Percentiles rank a stretch among this genome's conserved stretches.
Evolutionary conservation across 169 alveolate species (phyloP).

Genomic region (Neospora caninum): DNA sequence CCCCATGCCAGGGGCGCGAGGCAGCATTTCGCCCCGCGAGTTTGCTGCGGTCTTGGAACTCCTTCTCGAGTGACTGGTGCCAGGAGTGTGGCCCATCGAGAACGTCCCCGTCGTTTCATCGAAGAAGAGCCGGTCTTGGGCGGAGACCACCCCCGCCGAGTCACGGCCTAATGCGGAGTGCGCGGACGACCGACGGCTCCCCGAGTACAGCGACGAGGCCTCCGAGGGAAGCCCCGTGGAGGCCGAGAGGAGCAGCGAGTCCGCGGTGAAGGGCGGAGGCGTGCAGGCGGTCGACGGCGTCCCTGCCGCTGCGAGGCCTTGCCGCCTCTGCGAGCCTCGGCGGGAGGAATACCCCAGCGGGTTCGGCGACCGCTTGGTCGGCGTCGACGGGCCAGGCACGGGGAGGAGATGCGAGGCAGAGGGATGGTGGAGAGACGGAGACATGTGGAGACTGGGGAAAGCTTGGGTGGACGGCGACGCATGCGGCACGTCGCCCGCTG

Average conservation of each 20-base stretch:
- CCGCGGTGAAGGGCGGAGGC: conserved; percentile 13
- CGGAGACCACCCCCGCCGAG: background rate
- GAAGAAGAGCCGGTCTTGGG: background rate
- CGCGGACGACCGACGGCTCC: conserved; percentile 32
- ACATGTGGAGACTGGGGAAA: background rate
- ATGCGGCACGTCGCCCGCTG: background rate
- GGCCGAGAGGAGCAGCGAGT: background rate
- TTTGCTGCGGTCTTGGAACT: background rate
- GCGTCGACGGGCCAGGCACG: background rate
- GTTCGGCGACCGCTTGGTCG: background rate
- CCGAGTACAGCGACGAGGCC: conserved; percentile 4
- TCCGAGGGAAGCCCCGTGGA: conserved; percentile 27
- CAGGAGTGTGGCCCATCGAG: background rate
- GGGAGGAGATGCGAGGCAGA: background rate
- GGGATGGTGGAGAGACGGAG: background rate
- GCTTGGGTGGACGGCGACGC: background rate
- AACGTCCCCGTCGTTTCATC: background rate
- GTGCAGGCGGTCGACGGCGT: background rate
- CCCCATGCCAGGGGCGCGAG: background rate
- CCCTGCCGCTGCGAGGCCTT: background rate
- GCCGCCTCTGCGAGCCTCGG: background rate
- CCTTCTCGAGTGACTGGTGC: background rate
- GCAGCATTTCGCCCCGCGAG: too few relatives aligned
- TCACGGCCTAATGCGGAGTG: conserved; percentile 2
- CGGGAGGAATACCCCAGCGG: background rate